Evolutionary conservation across 441 rosid genomes (phyloP), one percentile per base, ranked within the genome.

Genomic region (Rhodomyrtus psidioides): DNA sequence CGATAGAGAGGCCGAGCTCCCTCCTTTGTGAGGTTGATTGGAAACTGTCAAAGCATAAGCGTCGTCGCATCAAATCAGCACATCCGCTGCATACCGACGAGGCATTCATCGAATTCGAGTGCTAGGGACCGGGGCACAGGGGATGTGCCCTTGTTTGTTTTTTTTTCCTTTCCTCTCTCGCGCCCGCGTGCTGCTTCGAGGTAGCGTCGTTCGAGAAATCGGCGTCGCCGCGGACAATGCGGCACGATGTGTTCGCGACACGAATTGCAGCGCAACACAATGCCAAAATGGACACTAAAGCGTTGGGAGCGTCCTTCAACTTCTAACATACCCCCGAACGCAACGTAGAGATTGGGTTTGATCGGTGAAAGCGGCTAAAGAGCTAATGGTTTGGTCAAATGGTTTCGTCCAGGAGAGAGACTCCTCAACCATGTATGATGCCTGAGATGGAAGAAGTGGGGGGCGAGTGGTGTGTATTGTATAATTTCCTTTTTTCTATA

Each of bases 391-490:
- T 53, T 21, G 79, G 49, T 34, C 79, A 2, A 19, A 34, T 70
- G 49, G n/a, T 70, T 34, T 70, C 79, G n/a, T 70, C 79, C 5
- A 39, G 4, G n/a, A 70, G n/a, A 34, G 49, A 34, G 79, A 70
- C 49, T 70, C 79, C 49, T 21, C 79, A 70, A 21, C n/a, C 7
- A 34, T 34, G 49, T 30, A 54, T 9, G 44, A 62, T 30, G 42
- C 30, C 75, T 23, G 23, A 17, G 44, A 30, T 30, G 23, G 53
- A 62, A 4, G 23, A 8, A 30, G 75, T 4, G 6, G 46, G 46
- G 15, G 9, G 53, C 4, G 2, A 2, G 1, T 0, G 76, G 26
- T 0, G 8, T 34, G 1, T 0, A 46, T 24, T 0, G 8, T 34
- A 1, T 65, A 21, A 55, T 21, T 55, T 55, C 21, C 56, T 19